Evolutionary conservation across 352 stramenopile species (phyloP).

Genomic region (Phytophthora pistaciae): DNA sequence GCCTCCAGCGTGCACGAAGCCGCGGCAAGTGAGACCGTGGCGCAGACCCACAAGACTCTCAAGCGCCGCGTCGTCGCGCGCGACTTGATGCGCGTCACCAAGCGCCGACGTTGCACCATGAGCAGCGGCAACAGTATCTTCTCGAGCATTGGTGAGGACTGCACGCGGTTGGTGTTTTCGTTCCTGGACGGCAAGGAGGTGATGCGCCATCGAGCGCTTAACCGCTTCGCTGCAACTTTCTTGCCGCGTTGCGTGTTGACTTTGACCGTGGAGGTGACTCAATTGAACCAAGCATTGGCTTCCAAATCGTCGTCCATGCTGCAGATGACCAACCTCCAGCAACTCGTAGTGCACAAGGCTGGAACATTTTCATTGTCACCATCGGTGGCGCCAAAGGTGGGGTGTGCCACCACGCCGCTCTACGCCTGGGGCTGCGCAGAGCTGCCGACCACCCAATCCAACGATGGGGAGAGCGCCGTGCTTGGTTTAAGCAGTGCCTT

Average conservation of each 20-base stretch:
- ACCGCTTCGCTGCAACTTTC: constrained; percentile 57
- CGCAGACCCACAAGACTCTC: background rate
- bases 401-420: constrained; percentile 38
- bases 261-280: constrained; percentile 60
- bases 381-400: background rate
- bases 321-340: constrained; percentile 63
- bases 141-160: constrained; percentile 53
- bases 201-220: constrained; percentile 56
- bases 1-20: constrained; percentile 77
- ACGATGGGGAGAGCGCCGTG: constrained; percentile 63
- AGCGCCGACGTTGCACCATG: constrained; percentile 47
- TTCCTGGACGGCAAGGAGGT: constrained; percentile 73
- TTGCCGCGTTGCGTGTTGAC: constrained; percentile 59
- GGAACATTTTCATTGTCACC: constrained; percentile 12
- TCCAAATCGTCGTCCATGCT: constrained; percentile 44
- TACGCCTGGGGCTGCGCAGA: constrained; percentile 74
- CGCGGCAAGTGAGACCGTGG: constrained; percentile 36
- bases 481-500: constrained; percentile 52
- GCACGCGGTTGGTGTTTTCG: constrained; percentile 56
- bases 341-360: constrained; percentile 65
- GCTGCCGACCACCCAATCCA: constrained; percentile 61
- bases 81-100: constrained; percentile 36
- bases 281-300: constrained; percentile 44
- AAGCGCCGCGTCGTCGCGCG: constrained; percentile 40
- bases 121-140: constrained; percentile 29